phyloP scores from a whole-genome alignment of 768 basidiomycete species.

The Rubroboletus satanas region DNA sequence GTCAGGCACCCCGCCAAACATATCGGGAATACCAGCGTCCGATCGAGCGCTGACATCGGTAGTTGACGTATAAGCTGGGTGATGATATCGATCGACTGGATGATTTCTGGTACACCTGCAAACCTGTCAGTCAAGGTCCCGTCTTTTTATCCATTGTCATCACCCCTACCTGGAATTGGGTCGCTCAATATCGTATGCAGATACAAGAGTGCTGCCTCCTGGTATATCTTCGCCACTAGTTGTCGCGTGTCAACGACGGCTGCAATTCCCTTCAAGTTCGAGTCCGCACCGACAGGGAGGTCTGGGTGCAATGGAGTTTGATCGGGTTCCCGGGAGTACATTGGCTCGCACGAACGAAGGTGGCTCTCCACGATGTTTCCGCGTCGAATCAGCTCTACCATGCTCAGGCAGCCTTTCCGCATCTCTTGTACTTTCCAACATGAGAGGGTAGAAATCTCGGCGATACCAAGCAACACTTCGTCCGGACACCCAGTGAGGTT shows the following conservation, averaged over 20 bases:
- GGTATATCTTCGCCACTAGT: constrained; percentile 54
- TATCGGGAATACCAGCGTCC: constrained; percentile 67
- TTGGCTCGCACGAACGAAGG: constrained; percentile 43
- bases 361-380: constrained; percentile 68
- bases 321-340: constrained; percentile 28
- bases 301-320: constrained; percentile 42
- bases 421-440: constrained; percentile 70
- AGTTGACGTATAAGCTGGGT: constrained; percentile 52
- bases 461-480: constrained; percentile 70
- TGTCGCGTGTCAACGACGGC: constrained; percentile 44
- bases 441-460: constrained; percentile 67
- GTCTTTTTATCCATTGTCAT: not conserved
- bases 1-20: constrained; percentile 73
- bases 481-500: constrained; percentile 74
- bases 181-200: constrained; percentile 70
- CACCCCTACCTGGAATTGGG: constrained; percentile 58
- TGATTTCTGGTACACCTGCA: constrained; percentile 70
- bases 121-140: constrained; percentile 2
- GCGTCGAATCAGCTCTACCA: constrained; percentile 69
- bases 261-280: constrained; percentile 20
- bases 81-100: constrained; percentile 50
- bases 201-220: constrained; percentile 62
- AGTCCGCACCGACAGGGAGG: constrained; percentile 23
- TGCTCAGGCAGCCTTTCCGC: constrained; percentile 63
- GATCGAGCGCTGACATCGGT: constrained; percentile 57